These are phyloP conservation scores for Kazachstania bromeliacearum DNA, from an alignment of 805 yeast genomes.

Conservation along the genomic window DNA sequence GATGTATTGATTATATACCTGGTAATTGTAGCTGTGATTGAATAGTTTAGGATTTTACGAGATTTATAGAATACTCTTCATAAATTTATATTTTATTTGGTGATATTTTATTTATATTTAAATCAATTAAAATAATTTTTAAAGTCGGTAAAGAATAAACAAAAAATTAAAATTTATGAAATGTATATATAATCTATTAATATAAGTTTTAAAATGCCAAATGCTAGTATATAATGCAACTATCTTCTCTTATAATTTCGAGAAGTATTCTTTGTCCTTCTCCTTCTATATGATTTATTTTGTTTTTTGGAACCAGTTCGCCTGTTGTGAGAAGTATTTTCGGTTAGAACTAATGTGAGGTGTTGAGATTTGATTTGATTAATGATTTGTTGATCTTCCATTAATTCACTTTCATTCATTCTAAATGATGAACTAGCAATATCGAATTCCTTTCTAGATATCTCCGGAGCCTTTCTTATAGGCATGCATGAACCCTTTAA, in stretches of 20 bases:
- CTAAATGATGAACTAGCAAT: not conserved
- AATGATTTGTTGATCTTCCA: not conserved
- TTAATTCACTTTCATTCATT: not conserved
- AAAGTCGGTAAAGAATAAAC: not conserved
- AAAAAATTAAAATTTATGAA: no score
- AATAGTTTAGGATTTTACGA: not conserved
- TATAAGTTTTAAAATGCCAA: not conserved
- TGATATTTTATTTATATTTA: not conserved
- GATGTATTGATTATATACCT: not conserved
- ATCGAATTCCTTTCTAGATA: not conserved
- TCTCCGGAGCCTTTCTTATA: not conserved
- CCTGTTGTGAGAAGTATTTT: not conserved
- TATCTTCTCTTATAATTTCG: not conserved
- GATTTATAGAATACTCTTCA: not conserved
- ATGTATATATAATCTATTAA: not conserved
- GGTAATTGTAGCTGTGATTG: no score
- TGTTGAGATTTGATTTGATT: not conserved
- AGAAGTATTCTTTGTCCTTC: not conserved
- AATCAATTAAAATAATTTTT: no score
- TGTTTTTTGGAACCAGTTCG: not conserved
- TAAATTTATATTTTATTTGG: no score
- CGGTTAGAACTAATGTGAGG: not conserved
- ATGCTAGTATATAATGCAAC: not conserved
- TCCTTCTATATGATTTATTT: not conserved
- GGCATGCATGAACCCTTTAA: not conserved